phyloP scores from a whole-genome alignment of 345 rosid genomes.

The Aquilaria yunnanensis region DNA sequence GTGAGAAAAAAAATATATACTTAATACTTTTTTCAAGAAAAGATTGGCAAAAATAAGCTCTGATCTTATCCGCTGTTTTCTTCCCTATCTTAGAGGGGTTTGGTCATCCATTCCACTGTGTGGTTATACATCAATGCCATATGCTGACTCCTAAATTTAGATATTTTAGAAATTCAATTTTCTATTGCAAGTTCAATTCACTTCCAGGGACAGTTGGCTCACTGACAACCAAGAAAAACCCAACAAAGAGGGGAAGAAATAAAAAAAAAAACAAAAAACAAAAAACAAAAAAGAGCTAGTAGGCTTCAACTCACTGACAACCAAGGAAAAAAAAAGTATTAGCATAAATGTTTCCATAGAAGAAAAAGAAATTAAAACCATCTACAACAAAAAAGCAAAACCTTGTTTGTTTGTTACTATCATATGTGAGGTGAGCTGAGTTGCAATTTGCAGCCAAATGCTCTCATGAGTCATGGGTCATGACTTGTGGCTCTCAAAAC shows the following conservation, averaged over 20 bases:
- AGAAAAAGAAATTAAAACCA: too few species aligned
- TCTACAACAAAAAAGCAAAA: too few species aligned
- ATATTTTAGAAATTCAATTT: neutral
- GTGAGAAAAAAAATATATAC: too few species aligned
- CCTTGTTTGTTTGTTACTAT: conserved; percentile 17
- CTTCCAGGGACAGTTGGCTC: conserved; percentile 25
- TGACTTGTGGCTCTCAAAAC: conserved; percentile 22
- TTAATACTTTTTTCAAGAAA: too few species aligned
- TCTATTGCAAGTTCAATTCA: neutral
- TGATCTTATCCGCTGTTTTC: neutral
- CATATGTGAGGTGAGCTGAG: conserved; percentile 17
- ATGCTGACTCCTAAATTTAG: neutral
- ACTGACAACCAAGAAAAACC: conserved; percentile 39
- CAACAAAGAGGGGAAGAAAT: neutral
- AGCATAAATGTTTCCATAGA: too few species aligned
- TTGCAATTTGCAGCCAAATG: conserved; percentile 26
- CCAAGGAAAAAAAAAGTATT: conserved; percentile 15
- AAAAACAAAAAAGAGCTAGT: conserved; percentile 8
- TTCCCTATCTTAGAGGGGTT: neutral
- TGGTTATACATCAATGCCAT: conserved; percentile 2
- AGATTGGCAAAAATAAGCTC: too few species aligned
- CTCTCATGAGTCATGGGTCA: conserved; percentile 2
- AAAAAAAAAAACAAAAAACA: too few species aligned
- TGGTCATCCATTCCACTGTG: conserved; percentile 3
- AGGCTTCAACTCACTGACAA: conserved; percentile 18